Percentiles rank a stretch among this genome's conserved stretches.
These are phyloP conservation scores for Raddia guianensis DNA, from an alignment of 176 grass and related monocot species.

Conservation along the genomic window DNA sequence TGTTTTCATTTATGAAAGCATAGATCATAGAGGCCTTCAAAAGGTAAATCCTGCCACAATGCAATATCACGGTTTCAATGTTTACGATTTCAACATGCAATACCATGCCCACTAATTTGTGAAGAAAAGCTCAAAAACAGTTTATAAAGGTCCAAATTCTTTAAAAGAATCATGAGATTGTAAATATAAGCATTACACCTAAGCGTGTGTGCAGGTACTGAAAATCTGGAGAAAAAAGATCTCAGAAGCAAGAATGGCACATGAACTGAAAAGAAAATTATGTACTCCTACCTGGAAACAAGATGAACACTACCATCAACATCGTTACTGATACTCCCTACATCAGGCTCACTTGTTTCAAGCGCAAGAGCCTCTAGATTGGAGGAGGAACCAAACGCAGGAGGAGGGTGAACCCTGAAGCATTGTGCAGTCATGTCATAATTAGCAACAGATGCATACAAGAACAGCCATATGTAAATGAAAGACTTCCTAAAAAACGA, in stretches of 20 bases:
- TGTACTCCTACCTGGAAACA: slow-evolving; percentile 43
- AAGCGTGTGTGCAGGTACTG: not conserved
- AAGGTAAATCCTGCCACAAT: not conserved
- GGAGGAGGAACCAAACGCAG: slow-evolving; percentile 66
- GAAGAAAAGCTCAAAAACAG: not conserved
- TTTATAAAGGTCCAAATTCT: not conserved
- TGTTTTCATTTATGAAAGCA: slow-evolving; percentile 8
- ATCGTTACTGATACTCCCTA: slow-evolving; percentile 33
- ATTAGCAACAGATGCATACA: not conserved
- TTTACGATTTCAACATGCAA: slow-evolving; percentile 8
- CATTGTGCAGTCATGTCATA: not conserved
- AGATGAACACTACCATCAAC: slow-evolving; percentile 55
- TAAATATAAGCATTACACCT: not conserved
- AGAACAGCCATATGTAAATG: not conserved
- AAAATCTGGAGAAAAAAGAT: not conserved
- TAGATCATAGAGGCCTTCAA: not conserved
- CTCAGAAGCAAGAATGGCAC: not conserved
- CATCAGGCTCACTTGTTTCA: slow-evolving; percentile 41
- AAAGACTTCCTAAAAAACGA: not conserved
- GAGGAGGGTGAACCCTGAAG: slow-evolving; percentile 60
- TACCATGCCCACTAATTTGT: not conserved
- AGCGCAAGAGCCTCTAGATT: slow-evolving; percentile 64
- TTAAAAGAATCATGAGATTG: not conserved
- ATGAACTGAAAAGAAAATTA: not conserved
- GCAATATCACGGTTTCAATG: not conserved